Conservation (phyloP, 108 stramenopile species). For the Asterionellopsis glacialis region DNA sequence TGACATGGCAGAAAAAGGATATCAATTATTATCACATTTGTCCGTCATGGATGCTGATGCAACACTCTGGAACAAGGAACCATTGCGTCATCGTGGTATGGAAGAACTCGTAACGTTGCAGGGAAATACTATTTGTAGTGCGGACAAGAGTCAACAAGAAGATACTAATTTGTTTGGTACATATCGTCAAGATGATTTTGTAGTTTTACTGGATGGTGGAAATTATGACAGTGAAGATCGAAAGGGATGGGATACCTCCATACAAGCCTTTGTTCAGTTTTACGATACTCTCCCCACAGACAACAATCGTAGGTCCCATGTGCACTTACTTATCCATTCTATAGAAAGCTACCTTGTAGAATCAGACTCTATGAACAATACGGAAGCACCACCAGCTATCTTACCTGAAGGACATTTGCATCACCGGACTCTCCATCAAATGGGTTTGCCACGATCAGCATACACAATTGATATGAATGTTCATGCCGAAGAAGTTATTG, state of each 20-base stretch:
- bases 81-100: conserved; percentile 11
- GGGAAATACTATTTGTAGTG: background rate
- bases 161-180: background rate
- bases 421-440: background rate
- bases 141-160: background rate
- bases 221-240: conserved; percentile 18
- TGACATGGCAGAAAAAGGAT: background rate
- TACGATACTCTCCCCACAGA: conserved; percentile 6
- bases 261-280: conserved; percentile 18
- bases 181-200: conserved; percentile 9
- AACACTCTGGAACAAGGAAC: background rate
- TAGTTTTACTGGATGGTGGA: conserved; percentile 18
- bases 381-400: conserved; percentile 7
- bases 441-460: conserved; percentile 4
- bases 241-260: conserved; percentile 24
- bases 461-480: conserved; percentile 12
- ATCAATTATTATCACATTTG: background rate
- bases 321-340: conserved; percentile 16
- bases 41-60: conserved; percentile 8
- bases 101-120: background rate
- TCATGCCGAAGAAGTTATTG: conserved; percentile 11
- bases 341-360: conserved; percentile 16
- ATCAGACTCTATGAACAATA: background rate
- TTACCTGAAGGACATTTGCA: conserved; percentile 5
- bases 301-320: background rate